A percentile compares a stretch with the other conserved stretches of the same genome.
phyloP scores from a whole-genome alignment of 495 filamentous ascomycete species.

The Penicillium macrosclerotiorum region DNA sequence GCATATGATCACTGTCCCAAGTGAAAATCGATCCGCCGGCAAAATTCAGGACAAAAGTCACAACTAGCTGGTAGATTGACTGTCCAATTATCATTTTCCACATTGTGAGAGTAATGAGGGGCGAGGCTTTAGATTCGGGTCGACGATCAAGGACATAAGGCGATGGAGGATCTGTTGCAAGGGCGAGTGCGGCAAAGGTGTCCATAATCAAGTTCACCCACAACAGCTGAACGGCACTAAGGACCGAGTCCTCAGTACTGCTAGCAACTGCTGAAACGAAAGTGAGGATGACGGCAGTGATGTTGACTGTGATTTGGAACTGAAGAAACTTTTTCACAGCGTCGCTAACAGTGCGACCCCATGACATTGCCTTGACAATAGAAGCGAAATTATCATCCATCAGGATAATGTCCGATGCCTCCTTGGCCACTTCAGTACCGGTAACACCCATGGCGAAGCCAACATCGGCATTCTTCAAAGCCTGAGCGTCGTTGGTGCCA shows the following conservation, averaged over 20 bases:
- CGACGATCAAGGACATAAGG: conserved; percentile 66
- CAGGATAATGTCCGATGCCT: conserved; percentile 89
- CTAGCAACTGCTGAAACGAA: conserved; percentile 77
- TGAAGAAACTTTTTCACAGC: conserved; percentile 88
- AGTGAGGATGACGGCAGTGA: conserved; percentile 81
- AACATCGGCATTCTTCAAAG: conserved; percentile 82
- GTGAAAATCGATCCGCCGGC: conserved; percentile 61
- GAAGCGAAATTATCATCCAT: conserved; percentile 94
- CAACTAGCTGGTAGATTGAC: conserved; percentile 76
- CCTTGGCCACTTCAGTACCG: conserved; percentile 89
- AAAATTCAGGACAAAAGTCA: conserved; percentile 77
- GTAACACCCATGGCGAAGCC: conserved; percentile 91
- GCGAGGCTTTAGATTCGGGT: conserved; percentile 73
- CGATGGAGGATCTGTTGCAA: conserved; percentile 81
- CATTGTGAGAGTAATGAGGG: conserved; percentile 77
- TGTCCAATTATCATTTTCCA: conserved; percentile 96
- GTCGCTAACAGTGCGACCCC: conserved; percentile 87
- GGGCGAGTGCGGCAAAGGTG: conserved; percentile 90
- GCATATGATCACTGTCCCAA: conserved; percentile 47
- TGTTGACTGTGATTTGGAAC: conserved; percentile 92
- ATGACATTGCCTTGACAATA: conserved; percentile 83
- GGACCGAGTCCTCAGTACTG: conserved; percentile 62
- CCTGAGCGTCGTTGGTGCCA: conserved; percentile 89
- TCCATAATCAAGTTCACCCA: conserved; percentile 97
- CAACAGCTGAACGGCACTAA: conserved; percentile 81